A percentile compares a stretch with the other conserved stretches of the same genome.
phyloP scores from a whole-genome alignment of 2,329 filamentous ascomycete species.

The Phaeosphaeria sp. region DNA sequence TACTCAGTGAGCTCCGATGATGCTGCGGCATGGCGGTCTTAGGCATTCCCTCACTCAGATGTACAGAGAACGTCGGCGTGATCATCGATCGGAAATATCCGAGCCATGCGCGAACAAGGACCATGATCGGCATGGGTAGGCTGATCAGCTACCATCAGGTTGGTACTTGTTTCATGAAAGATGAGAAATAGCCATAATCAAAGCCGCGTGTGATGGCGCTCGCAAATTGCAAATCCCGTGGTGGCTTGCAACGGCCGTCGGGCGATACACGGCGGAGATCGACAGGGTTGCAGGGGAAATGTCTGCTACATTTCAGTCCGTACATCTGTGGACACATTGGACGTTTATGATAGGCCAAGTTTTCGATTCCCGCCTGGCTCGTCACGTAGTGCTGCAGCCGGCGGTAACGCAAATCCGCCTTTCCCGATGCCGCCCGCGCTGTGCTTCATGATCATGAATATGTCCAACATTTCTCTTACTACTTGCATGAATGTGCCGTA shows the following conservation, averaged over 20 bases:
- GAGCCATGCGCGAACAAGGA: neutral
- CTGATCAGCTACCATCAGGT: neutral
- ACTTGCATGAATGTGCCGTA: neutral
- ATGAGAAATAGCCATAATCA: neutral
- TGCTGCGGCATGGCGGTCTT: neutral
- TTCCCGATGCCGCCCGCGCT: slow-evolving; percentile 1
- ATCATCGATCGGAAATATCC: neutral
- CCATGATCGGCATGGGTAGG: neutral
- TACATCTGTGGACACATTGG: neutral
- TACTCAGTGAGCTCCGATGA: neutral
- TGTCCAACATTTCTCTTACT: neutral
- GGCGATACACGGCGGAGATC: neutral
- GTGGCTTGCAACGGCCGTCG: neutral
- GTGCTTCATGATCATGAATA: neutral
- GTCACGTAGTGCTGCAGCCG: slow-evolving; percentile 1
- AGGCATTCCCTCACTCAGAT: neutral
- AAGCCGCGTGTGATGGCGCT: neutral
- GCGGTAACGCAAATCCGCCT: neutral
- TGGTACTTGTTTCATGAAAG: neutral
- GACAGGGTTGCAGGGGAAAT: neutral
- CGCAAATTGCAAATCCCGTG: neutral
- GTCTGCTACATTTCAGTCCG: neutral
- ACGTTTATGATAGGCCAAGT: no score
- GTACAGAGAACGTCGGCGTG: neutral
- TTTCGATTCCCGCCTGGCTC: no score